phyloP scores from a whole-genome alignment of 2,329 filamentous ascomycete species.

The Rhynchosporium secalis region DNA sequence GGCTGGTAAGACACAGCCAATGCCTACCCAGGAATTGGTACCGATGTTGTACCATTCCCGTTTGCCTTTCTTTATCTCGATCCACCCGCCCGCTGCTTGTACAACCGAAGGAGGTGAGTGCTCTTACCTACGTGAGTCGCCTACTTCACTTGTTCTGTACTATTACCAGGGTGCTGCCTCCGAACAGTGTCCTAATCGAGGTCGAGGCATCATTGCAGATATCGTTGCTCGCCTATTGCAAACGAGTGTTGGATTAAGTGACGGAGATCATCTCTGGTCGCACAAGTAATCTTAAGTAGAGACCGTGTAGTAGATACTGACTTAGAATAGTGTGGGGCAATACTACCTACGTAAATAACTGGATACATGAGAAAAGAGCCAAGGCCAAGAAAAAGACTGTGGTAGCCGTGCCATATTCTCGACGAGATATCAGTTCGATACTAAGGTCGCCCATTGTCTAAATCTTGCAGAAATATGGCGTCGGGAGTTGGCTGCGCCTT shows the following conservation, averaged over 20 bases:
- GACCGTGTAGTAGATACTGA: neutral
- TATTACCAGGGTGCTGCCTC: slow-evolving; percentile 2
- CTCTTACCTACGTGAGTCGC: no score
- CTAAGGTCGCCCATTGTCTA: slow-evolving; percentile 1
- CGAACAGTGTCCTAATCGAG: neutral
- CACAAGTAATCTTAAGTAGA: no score
- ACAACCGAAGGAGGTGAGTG: no score
- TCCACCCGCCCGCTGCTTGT: neutral
- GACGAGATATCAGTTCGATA: no score
- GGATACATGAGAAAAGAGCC: neutral
- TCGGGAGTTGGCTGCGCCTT: neutral
- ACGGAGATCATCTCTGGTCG: no score
- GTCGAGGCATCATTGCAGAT: slow-evolving; percentile 4
- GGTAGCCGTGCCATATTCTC: neutral
- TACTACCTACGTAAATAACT: neutral
- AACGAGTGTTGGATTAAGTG: no score
- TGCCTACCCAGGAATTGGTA: slow-evolving; percentile 8
- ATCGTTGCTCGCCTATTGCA: neutral
- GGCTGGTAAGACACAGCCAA: slow-evolving; percentile 9
- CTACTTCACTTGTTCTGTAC: no score
- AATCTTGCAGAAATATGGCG: neutral
- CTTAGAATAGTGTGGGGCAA: neutral
- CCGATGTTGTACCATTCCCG: slow-evolving; percentile 10
- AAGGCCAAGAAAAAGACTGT: neutral
- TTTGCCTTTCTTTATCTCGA: neutral